Conservation (phyloP, 1,284 basidiomycete species). For the Gastroboletus turbinatus region DNA sequence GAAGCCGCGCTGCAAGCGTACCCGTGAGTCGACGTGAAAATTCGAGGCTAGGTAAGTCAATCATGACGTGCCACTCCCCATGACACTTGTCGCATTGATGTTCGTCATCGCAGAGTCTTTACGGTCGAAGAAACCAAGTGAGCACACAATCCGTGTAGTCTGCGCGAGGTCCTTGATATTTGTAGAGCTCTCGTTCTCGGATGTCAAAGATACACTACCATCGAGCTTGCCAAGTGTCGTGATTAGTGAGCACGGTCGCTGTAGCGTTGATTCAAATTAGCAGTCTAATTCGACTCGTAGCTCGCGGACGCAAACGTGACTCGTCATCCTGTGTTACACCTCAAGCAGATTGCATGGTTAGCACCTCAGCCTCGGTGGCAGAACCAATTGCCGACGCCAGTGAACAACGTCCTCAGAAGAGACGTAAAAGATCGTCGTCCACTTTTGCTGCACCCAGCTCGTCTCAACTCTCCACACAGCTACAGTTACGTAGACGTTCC, state of each 20-base stretch:
- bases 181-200: constrained; percentile 10
- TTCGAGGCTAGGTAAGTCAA: constrained; percentile 17
- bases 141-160: constrained; percentile 1
- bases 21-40: constrained; percentile 13
- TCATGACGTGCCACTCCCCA: not conserved
- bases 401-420: constrained; percentile 21
- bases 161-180: not conserved
- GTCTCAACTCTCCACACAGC: constrained; percentile 10
- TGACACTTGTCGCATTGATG: constrained; percentile 12
- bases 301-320: constrained; percentile 22
- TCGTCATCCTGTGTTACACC: constrained; percentile 1
- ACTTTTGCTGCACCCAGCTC: constrained; percentile 13
- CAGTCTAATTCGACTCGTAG: constrained; percentile 11
- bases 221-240: constrained; percentile 6
- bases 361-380: constrained; percentile 1
- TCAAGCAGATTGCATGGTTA: not conserved
- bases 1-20: constrained; percentile 18
- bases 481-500: constrained; percentile 11
- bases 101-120: constrained; percentile 14
- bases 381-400: not conserved
- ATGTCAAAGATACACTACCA: constrained; percentile 9
- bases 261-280: not conserved
- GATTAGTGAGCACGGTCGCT: constrained; percentile 15
- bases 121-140: constrained; percentile 18
- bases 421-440: constrained; percentile 22